phyloP scores from a whole-genome alignment of 768 basidiomycete genomes.

The Amanita pallidorosea region DNA sequence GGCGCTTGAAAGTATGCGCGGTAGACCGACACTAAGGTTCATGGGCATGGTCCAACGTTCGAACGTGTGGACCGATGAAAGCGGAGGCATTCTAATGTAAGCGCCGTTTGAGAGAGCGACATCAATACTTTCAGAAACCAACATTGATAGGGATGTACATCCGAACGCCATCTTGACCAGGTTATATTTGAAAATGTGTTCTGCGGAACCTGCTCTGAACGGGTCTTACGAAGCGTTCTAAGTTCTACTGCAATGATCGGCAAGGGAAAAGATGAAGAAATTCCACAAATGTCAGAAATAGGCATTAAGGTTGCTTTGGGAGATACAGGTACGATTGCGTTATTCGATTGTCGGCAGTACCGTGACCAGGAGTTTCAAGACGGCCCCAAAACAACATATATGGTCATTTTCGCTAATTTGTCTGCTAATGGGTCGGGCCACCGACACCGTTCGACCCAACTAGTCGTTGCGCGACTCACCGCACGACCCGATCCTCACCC shows the following conservation, averaged over 20 bases:
- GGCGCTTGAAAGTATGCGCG: slow-evolving; percentile 73
- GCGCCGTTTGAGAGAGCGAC: background rate
- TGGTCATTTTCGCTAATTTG: slow-evolving; percentile 40
- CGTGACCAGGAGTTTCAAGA: slow-evolving; percentile 23
- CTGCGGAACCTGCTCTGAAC: slow-evolving; percentile 26
- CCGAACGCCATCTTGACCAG: slow-evolving; percentile 48
- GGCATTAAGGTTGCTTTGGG: slow-evolving; percentile 65
- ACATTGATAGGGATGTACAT: slow-evolving; percentile 50
- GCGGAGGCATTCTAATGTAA: slow-evolving; percentile 33
- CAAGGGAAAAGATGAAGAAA: slow-evolving; percentile 1
- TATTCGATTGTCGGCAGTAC: background rate
- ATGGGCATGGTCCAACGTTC: slow-evolving; percentile 40
- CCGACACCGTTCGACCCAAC: slow-evolving; percentile 20
- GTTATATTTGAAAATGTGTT: slow-evolving; percentile 62
- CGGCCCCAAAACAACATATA: slow-evolving; percentile 60
- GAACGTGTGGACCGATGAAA: slow-evolving; percentile 51
- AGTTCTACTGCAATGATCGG: background rate
- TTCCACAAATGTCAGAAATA: slow-evolving; percentile 24
- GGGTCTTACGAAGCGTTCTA: background rate
- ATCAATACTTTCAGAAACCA: background rate
- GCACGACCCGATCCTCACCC: slow-evolving; percentile 25
- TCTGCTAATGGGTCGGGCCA: background rate
- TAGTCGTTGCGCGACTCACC: slow-evolving; percentile 50
- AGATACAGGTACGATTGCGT: slow-evolving; percentile 37
- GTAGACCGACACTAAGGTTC: slow-evolving; percentile 51